Evolutionary conservation across 345 rosid species (phyloP), one percentile per base, ranked within the genome.

Genomic region (Populus davidiana): DNA sequence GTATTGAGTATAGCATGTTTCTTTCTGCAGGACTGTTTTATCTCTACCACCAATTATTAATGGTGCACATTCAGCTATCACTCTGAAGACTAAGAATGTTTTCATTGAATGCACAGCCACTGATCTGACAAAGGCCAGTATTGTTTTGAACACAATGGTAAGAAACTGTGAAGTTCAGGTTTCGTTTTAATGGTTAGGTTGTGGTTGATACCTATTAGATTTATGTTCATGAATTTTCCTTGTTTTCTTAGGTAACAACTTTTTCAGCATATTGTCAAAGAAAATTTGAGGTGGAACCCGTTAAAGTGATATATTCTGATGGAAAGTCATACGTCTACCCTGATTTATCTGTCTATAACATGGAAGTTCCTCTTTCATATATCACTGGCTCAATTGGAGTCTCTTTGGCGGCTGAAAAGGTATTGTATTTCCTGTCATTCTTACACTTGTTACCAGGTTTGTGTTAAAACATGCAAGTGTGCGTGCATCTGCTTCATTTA

Each of bases 51-150:
- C 99, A 75, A 90, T 96, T 80, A 96, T 96, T 74, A 94, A 96
- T 86, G 87, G 98, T 79, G 97, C 97, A 70, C 97, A 94, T 84
- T 96, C 97, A 38, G 98, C 98, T 73, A 94, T 96, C 72, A 89
- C 91, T 75, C 84, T 94, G 69, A 87, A 92, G 89, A 96, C 99
- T 33, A 92, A 89, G 86, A 96, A 94, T 85, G 93, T 96, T 80
- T 87, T 96, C 81, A 89, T 93, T 79, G 99, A 96, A 80, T 96
- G 99, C 83, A 94, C 98, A 25, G 98, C 97, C 70, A 94, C 91
- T 18, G 99, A 96, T 83, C 83, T 93, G 83, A 92, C 96, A 5
- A 94, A 92, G 92, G 99, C 99, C 77, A 93, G 88, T 80, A 88
- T 86, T 83, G 97, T 96, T 73, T 79, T 96, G 83, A 96, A 91